These are phyloP conservation scores for Globisporangium cystogenes DNA, from an alignment of 352 stramenopile species.

Conservation along the genomic window DNA sequence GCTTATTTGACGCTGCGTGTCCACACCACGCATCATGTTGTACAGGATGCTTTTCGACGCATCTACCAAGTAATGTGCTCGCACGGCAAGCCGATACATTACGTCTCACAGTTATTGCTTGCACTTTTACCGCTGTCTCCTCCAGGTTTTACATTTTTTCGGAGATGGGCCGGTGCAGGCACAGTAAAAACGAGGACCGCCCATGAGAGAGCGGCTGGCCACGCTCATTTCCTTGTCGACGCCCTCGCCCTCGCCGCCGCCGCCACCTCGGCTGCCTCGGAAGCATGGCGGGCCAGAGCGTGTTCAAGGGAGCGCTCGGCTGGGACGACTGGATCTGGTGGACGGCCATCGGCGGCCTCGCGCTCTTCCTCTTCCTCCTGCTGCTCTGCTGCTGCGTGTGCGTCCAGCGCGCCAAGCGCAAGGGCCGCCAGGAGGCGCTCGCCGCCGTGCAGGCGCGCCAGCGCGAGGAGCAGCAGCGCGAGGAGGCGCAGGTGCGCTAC, in stretches of 20 bases:
- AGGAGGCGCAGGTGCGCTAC: conserved; percentile 42
- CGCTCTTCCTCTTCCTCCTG: conserved; percentile 59
- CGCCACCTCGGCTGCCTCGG: neutral
- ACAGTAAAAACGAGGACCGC: neutral
- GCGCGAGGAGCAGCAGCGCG: conserved; percentile 37
- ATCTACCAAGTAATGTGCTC: no score
- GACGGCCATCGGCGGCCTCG: conserved; percentile 49
- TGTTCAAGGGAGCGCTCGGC: conserved; percentile 69
- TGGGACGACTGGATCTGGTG: conserved; percentile 84
- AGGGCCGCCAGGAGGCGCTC: conserved; percentile 61
- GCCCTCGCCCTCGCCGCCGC: neutral
- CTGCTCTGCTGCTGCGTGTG: conserved; percentile 75
- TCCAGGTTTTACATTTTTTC: neutral
- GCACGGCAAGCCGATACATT: neutral
- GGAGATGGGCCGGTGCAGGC: neutral
- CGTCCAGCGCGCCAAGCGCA: conserved; percentile 72
- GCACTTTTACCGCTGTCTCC: neutral
- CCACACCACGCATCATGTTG: neutral
- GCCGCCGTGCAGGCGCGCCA: conserved; percentile 51
- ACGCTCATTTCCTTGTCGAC: neutral
- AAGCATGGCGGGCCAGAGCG: conserved; percentile 30
- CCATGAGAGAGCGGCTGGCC: neutral
- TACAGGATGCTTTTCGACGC: neutral
- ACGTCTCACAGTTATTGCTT: neutral
- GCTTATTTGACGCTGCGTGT: neutral